A percentile compares a stretch with the other conserved stretches of the same genome.
Conservation (phyloP, 2,329 filamentous ascomycete species). For the Ceratocystis alfenasii region DNA sequence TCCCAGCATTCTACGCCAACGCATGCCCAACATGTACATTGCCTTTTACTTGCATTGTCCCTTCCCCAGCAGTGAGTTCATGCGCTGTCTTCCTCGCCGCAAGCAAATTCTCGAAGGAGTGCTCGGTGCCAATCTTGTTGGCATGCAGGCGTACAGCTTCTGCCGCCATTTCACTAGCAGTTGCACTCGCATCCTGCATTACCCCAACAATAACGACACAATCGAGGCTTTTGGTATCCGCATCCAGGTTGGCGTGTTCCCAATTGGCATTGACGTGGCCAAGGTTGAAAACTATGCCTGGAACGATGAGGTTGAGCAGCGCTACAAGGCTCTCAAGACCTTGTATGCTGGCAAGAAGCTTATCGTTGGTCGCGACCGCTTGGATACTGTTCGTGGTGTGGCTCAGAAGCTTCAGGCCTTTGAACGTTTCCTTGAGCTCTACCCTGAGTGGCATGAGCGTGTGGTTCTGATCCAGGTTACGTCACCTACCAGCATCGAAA, state of each 20-base stretch:
- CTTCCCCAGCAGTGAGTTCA: conserved; percentile 91
- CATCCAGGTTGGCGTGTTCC: conserved; percentile 84
- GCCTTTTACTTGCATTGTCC: conserved; percentile 90
- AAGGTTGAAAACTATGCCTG: conserved; percentile 67
- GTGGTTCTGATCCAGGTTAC: conserved; percentile 93
- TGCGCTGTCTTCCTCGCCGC: conserved; percentile 73
- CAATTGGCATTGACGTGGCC: conserved; percentile 84
- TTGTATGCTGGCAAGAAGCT: conserved; percentile 85
- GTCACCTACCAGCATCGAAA: conserved; percentile 69
- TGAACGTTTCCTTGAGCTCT: conserved; percentile 78
- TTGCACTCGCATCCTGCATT: conserved; percentile 82
- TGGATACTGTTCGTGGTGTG: conserved; percentile 85
- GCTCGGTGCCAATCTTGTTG: conserved; percentile 81
- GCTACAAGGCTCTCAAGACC: conserved; percentile 59
- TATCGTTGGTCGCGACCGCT: conserved; percentile 85
- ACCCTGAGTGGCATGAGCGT: conserved; percentile 83
- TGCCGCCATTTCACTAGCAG: conserved; percentile 90
- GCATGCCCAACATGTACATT: conserved; percentile 79
- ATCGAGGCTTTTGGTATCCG: conserved; percentile 82
- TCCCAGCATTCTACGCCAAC: conserved; percentile 76
- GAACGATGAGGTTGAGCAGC: conserved; percentile 54
- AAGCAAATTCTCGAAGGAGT: conserved; percentile 87
- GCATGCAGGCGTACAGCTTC: conserved; percentile 92
- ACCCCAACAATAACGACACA: conserved; percentile 71
- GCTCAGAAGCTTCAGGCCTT: conserved; percentile 94